These are phyloP conservation scores for Paxillus ammoniavirescens DNA, from an alignment of 768 basidiomycete species.

Conservation along the genomic window DNA sequence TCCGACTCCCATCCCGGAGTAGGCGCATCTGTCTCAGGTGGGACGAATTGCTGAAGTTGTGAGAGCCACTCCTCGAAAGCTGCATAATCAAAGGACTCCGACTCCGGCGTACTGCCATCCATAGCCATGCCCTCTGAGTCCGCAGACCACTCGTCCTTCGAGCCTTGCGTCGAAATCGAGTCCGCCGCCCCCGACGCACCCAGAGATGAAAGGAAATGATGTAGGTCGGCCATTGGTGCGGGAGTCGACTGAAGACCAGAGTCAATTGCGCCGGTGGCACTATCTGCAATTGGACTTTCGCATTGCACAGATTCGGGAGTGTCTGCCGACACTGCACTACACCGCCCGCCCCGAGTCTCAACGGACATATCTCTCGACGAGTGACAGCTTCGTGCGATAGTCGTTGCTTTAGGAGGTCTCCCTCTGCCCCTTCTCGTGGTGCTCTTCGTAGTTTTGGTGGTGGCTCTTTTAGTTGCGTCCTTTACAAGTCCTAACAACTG, in stretches of 20 bases:
- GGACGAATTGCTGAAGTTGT: constrained; percentile 46
- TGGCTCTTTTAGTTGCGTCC: constrained; percentile 58
- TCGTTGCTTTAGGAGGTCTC: constrained; percentile 14
- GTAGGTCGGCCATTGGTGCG: constrained; percentile 19
- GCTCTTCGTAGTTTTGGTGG: constrained; percentile 40
- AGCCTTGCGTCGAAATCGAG: neutral
- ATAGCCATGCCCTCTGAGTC: constrained; percentile 10
- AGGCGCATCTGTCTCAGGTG: constrained; percentile 11
- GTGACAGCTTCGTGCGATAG: constrained; percentile 33
- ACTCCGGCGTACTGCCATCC: neutral
- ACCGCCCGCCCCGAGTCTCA: constrained; percentile 8
- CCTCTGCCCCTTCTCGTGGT: neutral
- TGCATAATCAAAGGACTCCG: constrained; percentile 33
- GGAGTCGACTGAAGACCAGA: neutral
- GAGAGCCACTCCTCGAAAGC: constrained; percentile 52
- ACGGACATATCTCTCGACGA: constrained; percentile 29
- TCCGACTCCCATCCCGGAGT: constrained; percentile 11
- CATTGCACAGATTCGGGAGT: neutral
- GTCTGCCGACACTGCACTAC: neutral
- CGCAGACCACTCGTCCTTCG: constrained; percentile 9
- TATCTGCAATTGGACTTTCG: neutral
- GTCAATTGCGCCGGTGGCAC: neutral
- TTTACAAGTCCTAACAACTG: constrained; percentile 64
- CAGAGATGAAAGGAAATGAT: constrained; percentile 40
- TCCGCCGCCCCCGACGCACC: constrained; percentile 20